A percentile compares a stretch with the other conserved stretches of the same genome.
These are phyloP conservation scores for Nigrospora osmanthi DNA, from an alignment of 2,329 filamentous ascomycete species.

Conservation along the genomic window DNA sequence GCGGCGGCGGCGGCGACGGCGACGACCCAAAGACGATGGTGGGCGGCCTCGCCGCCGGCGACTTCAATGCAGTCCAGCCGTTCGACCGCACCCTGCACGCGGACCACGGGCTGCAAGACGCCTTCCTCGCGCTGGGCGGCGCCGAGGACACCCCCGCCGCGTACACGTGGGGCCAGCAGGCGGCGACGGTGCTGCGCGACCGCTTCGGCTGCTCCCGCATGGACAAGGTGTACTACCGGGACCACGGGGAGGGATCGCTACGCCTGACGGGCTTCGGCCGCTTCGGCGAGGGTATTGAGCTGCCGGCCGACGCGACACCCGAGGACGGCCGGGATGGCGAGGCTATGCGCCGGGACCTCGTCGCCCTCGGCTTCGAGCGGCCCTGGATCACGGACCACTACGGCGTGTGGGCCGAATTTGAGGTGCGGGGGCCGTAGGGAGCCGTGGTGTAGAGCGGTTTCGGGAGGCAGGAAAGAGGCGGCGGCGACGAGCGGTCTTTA, in stretches of 20 bases:
- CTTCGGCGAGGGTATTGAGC: slow-evolving; percentile 35
- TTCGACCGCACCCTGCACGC: slow-evolving; percentile 38
- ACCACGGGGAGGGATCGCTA: slow-evolving; percentile 17
- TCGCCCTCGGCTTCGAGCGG: slow-evolving; percentile 22
- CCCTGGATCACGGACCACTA: slow-evolving; percentile 42
- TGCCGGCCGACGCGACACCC: slow-evolving; percentile 22
- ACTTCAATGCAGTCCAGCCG: slow-evolving; percentile 47
- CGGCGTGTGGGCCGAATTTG: slow-evolving; percentile 27
- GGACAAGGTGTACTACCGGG: slow-evolving; percentile 39
- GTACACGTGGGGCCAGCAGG: slow-evolving; percentile 50
- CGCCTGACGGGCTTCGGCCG: slow-evolving; percentile 26
- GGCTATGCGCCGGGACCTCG: slow-evolving; percentile 1
- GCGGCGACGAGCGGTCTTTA: too few relatives aligned
- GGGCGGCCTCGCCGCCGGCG: slow-evolving; percentile 40
- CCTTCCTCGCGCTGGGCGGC: slow-evolving; percentile 40
- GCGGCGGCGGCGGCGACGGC: background rate
- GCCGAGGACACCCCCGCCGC: slow-evolving; percentile 36
- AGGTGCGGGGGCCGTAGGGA: too few relatives aligned
- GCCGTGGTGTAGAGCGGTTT: too few relatives aligned
- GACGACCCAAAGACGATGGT: slow-evolving; percentile 10
- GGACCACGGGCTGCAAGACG: slow-evolving; percentile 40
- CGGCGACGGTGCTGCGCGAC: slow-evolving; percentile 25
- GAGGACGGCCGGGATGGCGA: slow-evolving; percentile 3
- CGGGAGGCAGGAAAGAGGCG: too few relatives aligned
- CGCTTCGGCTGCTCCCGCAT: slow-evolving; percentile 40